Percentiles rank a stretch among this genome's conserved stretches.
Evolutionary conservation across 306 rosid species (phyloP).

Genomic region (Cicer chorassanicum): DNA sequence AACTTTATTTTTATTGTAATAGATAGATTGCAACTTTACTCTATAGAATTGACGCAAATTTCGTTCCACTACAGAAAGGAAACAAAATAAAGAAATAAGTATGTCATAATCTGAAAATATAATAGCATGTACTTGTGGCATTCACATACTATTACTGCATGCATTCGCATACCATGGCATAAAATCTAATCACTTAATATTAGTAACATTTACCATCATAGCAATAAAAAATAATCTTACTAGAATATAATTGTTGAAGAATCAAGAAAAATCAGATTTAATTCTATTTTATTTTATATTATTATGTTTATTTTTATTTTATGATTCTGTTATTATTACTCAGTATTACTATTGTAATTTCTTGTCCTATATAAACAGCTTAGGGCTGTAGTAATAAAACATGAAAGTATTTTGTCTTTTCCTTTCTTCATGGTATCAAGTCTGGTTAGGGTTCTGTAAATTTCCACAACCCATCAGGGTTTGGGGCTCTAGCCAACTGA

Average conservation of each 20-base stretch:
- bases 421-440: too few relatives aligned
- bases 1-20: slow-evolving; percentile 13
- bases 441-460: too few relatives aligned
- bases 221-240: slow-evolving; percentile 36
- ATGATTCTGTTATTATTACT: too few relatives aligned
- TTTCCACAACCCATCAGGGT: too few relatives aligned
- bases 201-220: slow-evolving; percentile 43
- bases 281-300: too few relatives aligned
- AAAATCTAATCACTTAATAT: slow-evolving; percentile 44
- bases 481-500: too few relatives aligned
- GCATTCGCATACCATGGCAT: slow-evolving; percentile 13
- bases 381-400: too few relatives aligned
- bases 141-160: slow-evolving; percentile 6
- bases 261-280: too few relatives aligned
- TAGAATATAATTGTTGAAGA: neutral
- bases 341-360: too few relatives aligned
- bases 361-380: too few relatives aligned
- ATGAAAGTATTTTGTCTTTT: too few relatives aligned
- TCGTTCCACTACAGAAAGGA: neutral
- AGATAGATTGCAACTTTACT: neutral
- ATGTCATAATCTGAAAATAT: slow-evolving; percentile 2
- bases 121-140: neutral
- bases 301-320: too few relatives aligned
- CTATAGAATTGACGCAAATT: slow-evolving; percentile 7
- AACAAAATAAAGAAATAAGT: neutral